Conservation (phyloP, 2,329 filamentous ascomycete species). For the Hypocreales sp. region DNA sequence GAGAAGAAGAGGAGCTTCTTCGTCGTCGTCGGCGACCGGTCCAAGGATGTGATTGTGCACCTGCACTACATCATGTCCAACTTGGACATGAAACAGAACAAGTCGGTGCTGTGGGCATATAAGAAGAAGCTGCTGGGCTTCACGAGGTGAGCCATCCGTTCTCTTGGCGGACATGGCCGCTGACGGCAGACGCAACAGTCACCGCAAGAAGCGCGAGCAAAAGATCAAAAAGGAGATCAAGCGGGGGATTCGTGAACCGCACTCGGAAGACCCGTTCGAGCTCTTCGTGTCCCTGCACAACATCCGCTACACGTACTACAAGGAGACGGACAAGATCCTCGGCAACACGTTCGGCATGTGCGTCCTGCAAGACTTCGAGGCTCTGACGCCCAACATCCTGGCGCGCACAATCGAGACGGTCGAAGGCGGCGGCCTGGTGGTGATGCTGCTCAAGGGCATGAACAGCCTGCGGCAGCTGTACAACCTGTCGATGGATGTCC, state of each 20-base stretch:
- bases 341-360: constrained; percentile 98
- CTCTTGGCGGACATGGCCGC: not conserved
- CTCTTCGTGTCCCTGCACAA: constrained; percentile 92
- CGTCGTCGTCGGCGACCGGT: constrained; percentile 78
- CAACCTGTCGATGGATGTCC: constrained; percentile 93
- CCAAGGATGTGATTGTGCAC: constrained; percentile 94
- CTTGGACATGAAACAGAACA: constrained; percentile 75
- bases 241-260: constrained; percentile 79
- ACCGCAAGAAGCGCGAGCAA: constrained; percentile 93
- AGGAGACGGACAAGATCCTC: constrained; percentile 96
- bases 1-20: constrained; percentile 99
- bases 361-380: constrained; percentile 95
- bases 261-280: constrained; percentile 90
- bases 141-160: constrained; percentile 38
- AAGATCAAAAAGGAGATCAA: constrained; percentile 99
- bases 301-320: constrained; percentile 98
- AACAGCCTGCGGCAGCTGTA: constrained; percentile 94
- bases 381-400: constrained; percentile 89
- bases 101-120: constrained; percentile 95
- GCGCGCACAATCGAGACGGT: constrained; percentile 95
- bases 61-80: constrained; percentile 83
- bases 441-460: constrained; percentile 90
- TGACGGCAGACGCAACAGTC: constrained; percentile 28
- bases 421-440: constrained; percentile 82
- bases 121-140: constrained; percentile 95